Base-by-base conservation (phyloP, 495 filamentous ascomycete genomes). In the Daldinia vernicosa region DNA sequence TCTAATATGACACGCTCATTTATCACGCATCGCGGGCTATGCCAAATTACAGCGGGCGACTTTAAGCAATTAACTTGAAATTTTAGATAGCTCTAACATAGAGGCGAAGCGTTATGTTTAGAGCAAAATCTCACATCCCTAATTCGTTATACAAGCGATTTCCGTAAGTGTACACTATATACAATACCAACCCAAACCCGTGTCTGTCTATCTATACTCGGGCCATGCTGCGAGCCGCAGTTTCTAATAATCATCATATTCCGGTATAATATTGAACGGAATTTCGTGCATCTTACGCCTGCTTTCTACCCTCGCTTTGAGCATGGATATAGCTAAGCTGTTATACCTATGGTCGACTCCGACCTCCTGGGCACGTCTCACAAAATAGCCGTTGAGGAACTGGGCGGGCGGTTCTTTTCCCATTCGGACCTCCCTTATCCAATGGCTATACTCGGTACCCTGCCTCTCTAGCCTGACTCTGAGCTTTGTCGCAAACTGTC, bases 311-410 rank as follows among this genome's bases (percentile, higher is more conserved):
- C 78, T 80, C 8, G 79, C 80, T 72, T 81, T 82, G 50, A 82
- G 75, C 63, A 74, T 45, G 24, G 30, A 32, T 60, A 80, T 52
- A 19, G 80, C 63, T 47, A 75, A 67, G 27, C 76, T 75, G 70
- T 97, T 93, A 67, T 91, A 80, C 56, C 85, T 82, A 67, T 88
- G 89, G 54, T 84, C 80, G 6, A 94, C 75, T 12, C 90, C 89
- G 43, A 91, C 68, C 78, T 93, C 89, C 74, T 89, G 84, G 22
- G 81, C 93, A 27, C 87, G 85, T 60, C 80, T 81, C 45, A 95
- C 84, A 47, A 97, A 89, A 77, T 92, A 97, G 12, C 94, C 94
- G 77, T 94, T 95, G 67, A 92, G 80, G 72, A 87, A 94, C 28
- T 94, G 89, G 58, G 97, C 83, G 74, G 97, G 94, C 0, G 91